Conservation (phyloP, 2,329 filamentous ascomycete genomes). For the Orbilia oligospora region DNA sequence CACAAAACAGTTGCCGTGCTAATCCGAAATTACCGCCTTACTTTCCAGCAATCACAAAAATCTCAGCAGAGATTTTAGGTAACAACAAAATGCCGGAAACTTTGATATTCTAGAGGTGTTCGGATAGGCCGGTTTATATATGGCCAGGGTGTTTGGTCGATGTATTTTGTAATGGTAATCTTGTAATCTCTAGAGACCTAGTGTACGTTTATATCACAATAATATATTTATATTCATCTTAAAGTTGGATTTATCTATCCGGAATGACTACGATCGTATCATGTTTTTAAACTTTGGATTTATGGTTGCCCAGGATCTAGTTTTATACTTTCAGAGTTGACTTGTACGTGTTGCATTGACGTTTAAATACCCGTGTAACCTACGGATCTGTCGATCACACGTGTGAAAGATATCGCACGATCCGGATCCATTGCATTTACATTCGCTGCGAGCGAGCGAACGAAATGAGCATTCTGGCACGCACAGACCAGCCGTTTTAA, state of each 20-base stretch:
- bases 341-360: slow-evolving; percentile 1
- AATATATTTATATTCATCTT: background rate
- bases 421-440: no score
- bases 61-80: background rate
- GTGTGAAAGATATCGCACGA: background rate
- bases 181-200: background rate
- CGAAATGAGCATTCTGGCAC: slow-evolving; percentile 8
- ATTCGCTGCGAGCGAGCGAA: slow-evolving; percentile 26
- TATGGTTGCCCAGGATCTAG: no score
- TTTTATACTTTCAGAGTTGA: background rate
- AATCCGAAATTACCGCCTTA: slow-evolving; percentile 13
- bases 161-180: slow-evolving; percentile 10
- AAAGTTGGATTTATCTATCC: no score
- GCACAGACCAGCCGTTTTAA: background rate
- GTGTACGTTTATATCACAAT: slow-evolving; percentile 10
- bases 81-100: background rate
- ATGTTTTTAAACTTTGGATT: no score
- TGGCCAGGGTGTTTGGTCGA: background rate
- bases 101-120: background rate
- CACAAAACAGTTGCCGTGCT: background rate
- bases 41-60: background rate
- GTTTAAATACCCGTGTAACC: slow-evolving; percentile 46
- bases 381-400: background rate
- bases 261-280: no score
- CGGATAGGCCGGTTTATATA: background rate